Conservation (phyloP, 2,329 filamentous ascomycete genomes). For the Pseudogymnoascus verrucosus region DNA sequence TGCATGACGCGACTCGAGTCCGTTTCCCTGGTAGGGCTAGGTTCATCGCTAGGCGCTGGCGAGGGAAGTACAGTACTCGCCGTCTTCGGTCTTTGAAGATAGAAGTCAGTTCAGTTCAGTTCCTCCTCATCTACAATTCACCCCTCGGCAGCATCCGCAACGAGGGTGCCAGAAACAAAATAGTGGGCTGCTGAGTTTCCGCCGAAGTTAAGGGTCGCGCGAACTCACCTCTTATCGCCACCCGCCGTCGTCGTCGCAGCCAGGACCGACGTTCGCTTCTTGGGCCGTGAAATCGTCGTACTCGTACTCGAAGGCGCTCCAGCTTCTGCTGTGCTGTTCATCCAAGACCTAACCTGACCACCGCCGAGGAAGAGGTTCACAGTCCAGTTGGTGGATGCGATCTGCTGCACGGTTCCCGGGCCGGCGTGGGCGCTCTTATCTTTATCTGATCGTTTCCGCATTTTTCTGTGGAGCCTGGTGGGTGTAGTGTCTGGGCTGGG, state of each 20-base stretch:
- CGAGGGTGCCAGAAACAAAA: no score
- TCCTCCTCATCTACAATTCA: constrained; percentile 9
- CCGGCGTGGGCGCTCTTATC: constrained; percentile 13
- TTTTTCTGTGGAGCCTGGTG: constrained; percentile 10
- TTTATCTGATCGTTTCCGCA: constrained; percentile 28
- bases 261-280: background rate
- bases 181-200: background rate
- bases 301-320: constrained; percentile 23
- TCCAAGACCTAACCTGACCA: constrained; percentile 26
- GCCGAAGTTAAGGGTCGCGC: background rate
- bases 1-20: background rate
- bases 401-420: constrained; percentile 17
- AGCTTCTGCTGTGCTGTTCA: constrained; percentile 17
- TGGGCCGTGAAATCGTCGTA: constrained; percentile 24
- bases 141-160: no score
- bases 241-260: background rate
- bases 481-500: background rate
- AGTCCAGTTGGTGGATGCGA: constrained; percentile 28
- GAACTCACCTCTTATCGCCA: background rate
- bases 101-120: background rate
- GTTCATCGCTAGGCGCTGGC: constrained; percentile 55
- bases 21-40: constrained; percentile 34
- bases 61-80: constrained; percentile 45
- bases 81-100: background rate
- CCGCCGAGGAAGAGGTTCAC: constrained; percentile 28